Percentiles rank a stretch among this genome's conserved stretches.
These are phyloP conservation scores for Brettanomyces sp. DNA, from an alignment of 805 yeast species.

Conservation along the genomic window DNA sequence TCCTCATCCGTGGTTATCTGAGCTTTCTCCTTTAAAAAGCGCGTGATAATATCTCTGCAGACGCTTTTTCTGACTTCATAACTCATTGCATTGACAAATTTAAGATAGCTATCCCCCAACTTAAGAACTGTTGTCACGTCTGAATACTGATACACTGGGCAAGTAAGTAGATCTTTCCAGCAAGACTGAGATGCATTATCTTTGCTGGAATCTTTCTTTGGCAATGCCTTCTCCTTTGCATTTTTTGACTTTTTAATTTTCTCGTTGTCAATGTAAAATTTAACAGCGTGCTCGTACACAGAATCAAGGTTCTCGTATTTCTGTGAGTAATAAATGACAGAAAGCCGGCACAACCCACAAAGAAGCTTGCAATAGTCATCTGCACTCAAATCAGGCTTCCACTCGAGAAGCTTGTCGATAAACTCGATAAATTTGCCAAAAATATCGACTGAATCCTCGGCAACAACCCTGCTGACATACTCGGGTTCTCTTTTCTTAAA, in stretches of 20 bases:
- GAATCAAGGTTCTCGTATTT: slow-evolving; percentile 51
- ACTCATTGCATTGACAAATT: slow-evolving; percentile 46
- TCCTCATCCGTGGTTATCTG: slow-evolving; percentile 35
- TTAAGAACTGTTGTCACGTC: slow-evolving; percentile 26
- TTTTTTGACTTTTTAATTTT: too few relatives aligned
- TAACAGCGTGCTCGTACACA: slow-evolving; percentile 47
- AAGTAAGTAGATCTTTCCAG: slow-evolving; percentile 35
- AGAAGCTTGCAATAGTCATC: slow-evolving; percentile 57
- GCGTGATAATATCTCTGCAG: slow-evolving; percentile 52
- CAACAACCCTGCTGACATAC: slow-evolving; percentile 10
- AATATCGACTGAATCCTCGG: slow-evolving; percentile 21
- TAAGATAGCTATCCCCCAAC: slow-evolving; percentile 38
- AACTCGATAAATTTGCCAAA: slow-evolving; percentile 64
- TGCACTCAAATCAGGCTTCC: slow-evolving; percentile 57
- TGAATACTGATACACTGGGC: slow-evolving; percentile 38
- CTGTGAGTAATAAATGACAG: slow-evolving; percentile 58
- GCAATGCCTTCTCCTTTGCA: slow-evolving; percentile 19
- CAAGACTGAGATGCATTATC: slow-evolving; percentile 7
- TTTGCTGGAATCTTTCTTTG: slow-evolving; percentile 19
- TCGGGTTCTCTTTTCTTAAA: slow-evolving; percentile 35
- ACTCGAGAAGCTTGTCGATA: slow-evolving; percentile 42
- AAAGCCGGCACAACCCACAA: slow-evolving; percentile 54
- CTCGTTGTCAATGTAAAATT: slow-evolving; percentile 20
- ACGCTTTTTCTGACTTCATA: slow-evolving; percentile 43
- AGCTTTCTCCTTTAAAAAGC: slow-evolving; percentile 34